Evolutionary conservation across 1,284 basidiomycete species (phyloP), one percentile per base, ranked within the genome.

Genomic region (Apiotrichum sp.): DNA sequence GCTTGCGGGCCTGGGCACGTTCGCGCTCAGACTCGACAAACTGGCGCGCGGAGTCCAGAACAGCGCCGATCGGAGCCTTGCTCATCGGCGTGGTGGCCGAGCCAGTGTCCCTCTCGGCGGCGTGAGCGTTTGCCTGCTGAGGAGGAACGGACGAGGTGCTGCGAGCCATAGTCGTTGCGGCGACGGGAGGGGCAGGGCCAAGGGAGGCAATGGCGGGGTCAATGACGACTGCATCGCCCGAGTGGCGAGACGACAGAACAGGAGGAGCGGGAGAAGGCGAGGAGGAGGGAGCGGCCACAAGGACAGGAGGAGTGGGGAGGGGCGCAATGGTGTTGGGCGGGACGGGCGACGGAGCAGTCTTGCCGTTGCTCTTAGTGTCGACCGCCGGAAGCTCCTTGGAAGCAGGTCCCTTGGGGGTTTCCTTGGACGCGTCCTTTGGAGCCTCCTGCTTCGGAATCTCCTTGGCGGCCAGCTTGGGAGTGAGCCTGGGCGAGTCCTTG

Each of bases 21-120:
- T 93, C 87, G 70, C 87, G 88, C 78, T 97, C 93, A 64, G 83
- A 86, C 6, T 87, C 86, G 41, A 96, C 90, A 67, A 95, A 96
- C 66, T 89, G 85, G 58, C 89, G 84, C 82, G 93, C 93, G 52
- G 72, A 65, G 54, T 69, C 64, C 22, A 73, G 64, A 4, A 74
- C 73, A n/a, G 63, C 65, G 29, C 66, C 66, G 22, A 65, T 57
- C 11, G 58, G 51, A n/a, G 53, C 35, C 43, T 51, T 57, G 33
- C 42, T 40, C 22, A 40, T 11, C 0, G 49, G 14, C 2, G 59
- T 22, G n/a, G 49, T 52, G 11, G 62, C 52, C 14, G 58, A 52
- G 38, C 55, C 39, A 16, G 38, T 10, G n/a, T 47, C 46, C 22
- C 22, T 22, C n/a, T 38, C 42, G 3, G 40, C 50, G n/a, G 63